Base-by-base conservation (phyloP, 805 yeast species). In the Lachancea mirantina region DNA sequence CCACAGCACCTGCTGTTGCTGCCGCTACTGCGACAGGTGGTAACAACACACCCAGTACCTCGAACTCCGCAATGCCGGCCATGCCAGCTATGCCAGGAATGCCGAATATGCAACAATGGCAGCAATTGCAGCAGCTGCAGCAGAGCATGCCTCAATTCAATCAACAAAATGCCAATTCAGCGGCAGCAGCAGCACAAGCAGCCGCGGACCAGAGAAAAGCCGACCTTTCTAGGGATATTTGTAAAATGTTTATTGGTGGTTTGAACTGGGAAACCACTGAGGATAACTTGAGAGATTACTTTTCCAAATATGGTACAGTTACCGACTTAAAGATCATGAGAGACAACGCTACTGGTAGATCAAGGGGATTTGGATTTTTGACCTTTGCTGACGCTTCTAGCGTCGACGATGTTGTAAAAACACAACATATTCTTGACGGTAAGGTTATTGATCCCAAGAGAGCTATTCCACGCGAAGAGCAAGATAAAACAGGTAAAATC, bases 221-320 rank as follows among this genome's bases (percentile, higher is more conserved):
- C 10, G 72, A 76, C 57, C 55, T 74, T 42, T 60, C 73, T 42
- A 73, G 77, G 43, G 95, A 84, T 49, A 78, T 78, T 43, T 94
- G 94, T 34, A 87, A 87, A 55, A 83, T 87, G 94, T 87, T 87
- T 52, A 75, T 85, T 58, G 98, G 98, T 42, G 98, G 98, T 31
- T 74, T 89, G 49, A 92, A 89, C 52, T 89, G 97, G 97, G 96
- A 89, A 54, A 89, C 98, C 10, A 78, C 88, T 9, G 97, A 89
- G 52, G 94, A 87, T 42, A 75, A 81, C 20, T 64, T 89, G 61
- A 76, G 71, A 45, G 78, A 76, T 35, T 89, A 89, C 57, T 89
- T 89, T 56, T 65, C 79, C 29, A 79, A 88, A 57, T 89, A 74
- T 55, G 98, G 98, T 47, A 89, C 81, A 43, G 88, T 89, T 34